Base-by-base conservation (phyloP, 768 basidiomycete species). In the Pluteus cervinus region DNA sequence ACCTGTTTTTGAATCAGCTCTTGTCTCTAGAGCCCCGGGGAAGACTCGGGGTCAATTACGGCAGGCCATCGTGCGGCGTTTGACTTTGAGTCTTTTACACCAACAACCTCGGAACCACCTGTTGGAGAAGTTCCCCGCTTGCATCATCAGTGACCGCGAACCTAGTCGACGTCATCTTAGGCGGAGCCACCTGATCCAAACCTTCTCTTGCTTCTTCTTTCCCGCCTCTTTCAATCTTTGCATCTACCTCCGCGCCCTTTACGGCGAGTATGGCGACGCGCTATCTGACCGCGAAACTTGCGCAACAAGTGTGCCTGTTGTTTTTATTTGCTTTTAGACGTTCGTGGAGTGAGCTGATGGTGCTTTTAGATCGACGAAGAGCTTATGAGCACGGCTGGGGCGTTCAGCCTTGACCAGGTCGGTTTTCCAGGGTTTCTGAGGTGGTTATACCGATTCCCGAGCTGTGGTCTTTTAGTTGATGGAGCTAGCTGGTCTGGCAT, bases 401-500 rank as follows among this genome's bases (percentile, higher is more conserved):
- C 91, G 4, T 98, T 94, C 68, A 93, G 89, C 55, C 63, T 98
- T 29, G 93, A 98, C 51, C 94, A 94, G 73, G 90, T 82, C 41
- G 39, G 37, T 24, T 52, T 37, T n/a, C n/a, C 16, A 22, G 33
- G 22, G 21, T 33, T 26, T 30, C 24, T 17, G 9, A 2, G 18
- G 14, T 9, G 33, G 23, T 18, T 40, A 23, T 45, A 18, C 34
- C 20, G 15, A 5, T 22, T 24, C 34, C 25, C 29, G 14, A 31
- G 10, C 16, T 30, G 36, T 17, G 9, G 25, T 21, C n/a, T 21
- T 31, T 14, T 24, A 94, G 89, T 65, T 97, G 21, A 96, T 97
- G 91, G 94, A 98, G 53, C 74, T 98, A 9, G 94, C 94, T 21
- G 96, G 96, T 1, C 66, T 98, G 7, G 83, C 94, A 1, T 93